Conservation (phyloP, 257 asterid genomes). For the Capsicum baccatum region DNA sequence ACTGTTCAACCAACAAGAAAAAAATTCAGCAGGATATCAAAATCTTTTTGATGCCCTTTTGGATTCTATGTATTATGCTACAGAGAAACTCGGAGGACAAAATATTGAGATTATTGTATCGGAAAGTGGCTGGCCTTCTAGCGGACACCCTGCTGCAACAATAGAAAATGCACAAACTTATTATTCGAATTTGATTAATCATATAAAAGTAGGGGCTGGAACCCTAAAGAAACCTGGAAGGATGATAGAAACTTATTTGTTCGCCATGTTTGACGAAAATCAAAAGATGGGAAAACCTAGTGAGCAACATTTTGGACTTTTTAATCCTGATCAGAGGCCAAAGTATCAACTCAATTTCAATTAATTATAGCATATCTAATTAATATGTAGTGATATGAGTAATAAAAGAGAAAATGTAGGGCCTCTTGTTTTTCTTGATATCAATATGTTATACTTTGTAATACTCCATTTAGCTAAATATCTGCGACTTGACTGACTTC, state of each 20-base stretch:
- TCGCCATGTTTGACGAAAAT: conserved; percentile 67
- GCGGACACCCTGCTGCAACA: conserved; percentile 35
- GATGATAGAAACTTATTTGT: conserved; percentile 53
- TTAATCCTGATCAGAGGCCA: conserved; percentile 34
- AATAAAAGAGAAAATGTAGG: background rate
- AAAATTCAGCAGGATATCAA: conserved; percentile 33
- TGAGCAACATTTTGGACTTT: conserved; percentile 59
- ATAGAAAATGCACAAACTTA: conserved; percentile 26
- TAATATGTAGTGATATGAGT: background rate
- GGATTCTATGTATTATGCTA: conserved; percentile 43
- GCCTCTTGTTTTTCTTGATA: too few relatives aligned
- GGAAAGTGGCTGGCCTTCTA: conserved; percentile 54
- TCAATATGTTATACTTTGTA: too few relatives aligned
- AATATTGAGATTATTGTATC: conserved; percentile 41
- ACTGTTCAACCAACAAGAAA: conserved; percentile 32
- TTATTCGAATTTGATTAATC: conserved; percentile 33
- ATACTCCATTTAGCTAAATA: too few relatives aligned
- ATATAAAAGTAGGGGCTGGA: conserved; percentile 31
- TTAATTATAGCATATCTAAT: background rate
- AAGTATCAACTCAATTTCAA: conserved; percentile 45
- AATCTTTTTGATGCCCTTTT: conserved; percentile 48
- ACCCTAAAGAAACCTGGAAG: conserved; percentile 49
- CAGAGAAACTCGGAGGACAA: conserved; percentile 42
- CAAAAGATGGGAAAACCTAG: conserved; percentile 30
- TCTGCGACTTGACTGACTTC: too few relatives aligned